phyloP scores from a whole-genome alignment of 163 green algal species.

The Chlorella variabilis region DNA sequence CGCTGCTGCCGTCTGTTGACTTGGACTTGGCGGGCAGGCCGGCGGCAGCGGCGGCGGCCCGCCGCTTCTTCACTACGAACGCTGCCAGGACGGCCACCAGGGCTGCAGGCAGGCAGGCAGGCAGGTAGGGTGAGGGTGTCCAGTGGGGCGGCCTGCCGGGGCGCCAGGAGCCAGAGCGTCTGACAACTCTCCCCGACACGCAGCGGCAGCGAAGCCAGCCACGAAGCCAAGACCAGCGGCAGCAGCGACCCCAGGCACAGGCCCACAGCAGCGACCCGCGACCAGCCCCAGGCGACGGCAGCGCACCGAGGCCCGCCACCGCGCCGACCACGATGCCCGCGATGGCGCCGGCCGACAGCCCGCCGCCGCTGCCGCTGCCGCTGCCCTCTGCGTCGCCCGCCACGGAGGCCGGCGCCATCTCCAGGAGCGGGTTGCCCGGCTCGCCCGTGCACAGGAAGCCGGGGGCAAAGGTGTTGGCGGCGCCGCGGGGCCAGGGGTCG shows the following conservation, averaged over 20 bases:
- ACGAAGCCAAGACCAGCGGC: too few species aligned
- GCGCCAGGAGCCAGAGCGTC: too few species aligned
- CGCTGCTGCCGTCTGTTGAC: not conserved
- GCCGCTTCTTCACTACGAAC: not conserved
- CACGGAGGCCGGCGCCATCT: not conserved
- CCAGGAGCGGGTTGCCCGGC: not conserved
- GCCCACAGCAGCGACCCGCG: too few species aligned
- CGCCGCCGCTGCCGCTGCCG: not conserved
- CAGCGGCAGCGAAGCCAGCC: too few species aligned
- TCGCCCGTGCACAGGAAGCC: not conserved
- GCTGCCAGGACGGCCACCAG: not conserved
- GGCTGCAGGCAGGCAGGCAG: not conserved
- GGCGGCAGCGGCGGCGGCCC: too few species aligned
- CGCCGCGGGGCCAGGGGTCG: constrained; percentile 15
- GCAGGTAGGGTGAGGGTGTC: too few species aligned
- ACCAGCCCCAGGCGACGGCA: too few species aligned
- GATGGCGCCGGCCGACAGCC: constrained; percentile 6
- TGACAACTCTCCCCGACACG: too few species aligned
- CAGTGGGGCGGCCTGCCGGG: too few species aligned
- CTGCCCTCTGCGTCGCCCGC: not conserved
- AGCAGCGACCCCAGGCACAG: too few species aligned
- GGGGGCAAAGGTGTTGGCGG: not conserved
- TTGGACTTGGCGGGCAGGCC: too few species aligned
- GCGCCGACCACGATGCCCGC: constrained; percentile 1
- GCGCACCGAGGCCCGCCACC: not conserved